Percentiles rank a stretch among this genome's conserved stretches.
phyloP scores from a whole-genome alignment of 2,329 filamentous ascomycete genomes.

The Sarocladium kiliense region DNA sequence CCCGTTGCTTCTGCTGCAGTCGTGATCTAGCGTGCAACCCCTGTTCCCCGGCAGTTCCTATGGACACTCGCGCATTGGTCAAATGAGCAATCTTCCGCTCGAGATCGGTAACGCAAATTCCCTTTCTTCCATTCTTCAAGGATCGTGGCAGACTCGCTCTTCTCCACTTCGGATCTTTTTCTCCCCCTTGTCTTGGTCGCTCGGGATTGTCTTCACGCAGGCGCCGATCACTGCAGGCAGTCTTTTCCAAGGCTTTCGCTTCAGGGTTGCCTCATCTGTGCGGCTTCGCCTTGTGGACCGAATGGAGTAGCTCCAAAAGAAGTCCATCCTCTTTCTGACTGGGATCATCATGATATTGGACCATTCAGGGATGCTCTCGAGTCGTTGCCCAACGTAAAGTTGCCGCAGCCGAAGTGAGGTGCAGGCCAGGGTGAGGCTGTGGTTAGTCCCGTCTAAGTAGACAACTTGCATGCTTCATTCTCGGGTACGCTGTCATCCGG shows the following conservation, averaged over 20 bases:
- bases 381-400: no score
- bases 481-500: background rate
- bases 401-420: background rate
- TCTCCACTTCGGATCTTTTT: conserved; percentile 4
- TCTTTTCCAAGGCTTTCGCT: background rate
- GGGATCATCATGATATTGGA: no score
- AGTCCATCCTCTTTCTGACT: no score
- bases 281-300: background rate
- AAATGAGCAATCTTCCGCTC: background rate
- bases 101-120: background rate
- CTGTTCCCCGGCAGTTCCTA: background rate
- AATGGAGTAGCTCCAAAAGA: no score
- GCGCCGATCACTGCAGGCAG: background rate
- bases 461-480: background rate
- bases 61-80: background rate
- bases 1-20: no score
- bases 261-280: background rate
- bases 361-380: no score
- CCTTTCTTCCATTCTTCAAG: background rate
- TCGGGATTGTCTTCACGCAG: background rate
- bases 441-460: background rate
- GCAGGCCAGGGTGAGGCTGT: background rate
- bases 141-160: background rate
- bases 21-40: background rate
- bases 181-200: background rate